Evolutionary conservation across 345 rosid genomes (phyloP).

Genomic region (Eucalyptus sp.): DNA sequence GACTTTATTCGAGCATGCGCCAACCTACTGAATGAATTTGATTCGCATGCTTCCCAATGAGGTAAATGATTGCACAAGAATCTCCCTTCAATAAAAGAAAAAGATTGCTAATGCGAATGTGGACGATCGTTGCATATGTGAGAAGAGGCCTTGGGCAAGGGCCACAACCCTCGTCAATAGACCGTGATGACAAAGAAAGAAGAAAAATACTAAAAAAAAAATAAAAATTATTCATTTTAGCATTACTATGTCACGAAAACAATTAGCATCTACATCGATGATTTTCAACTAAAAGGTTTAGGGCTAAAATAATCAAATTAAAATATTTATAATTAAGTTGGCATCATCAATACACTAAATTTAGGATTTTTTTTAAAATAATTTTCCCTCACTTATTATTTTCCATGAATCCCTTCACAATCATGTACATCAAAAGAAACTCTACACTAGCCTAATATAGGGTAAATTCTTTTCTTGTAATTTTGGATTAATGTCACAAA

Average conservation of each 20-base stretch:
- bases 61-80: neutral
- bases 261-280: accelerated
- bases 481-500: neutral
- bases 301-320: accelerated
- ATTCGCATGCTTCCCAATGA: neutral
- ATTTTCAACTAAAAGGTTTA: accelerated
- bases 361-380: neutral
- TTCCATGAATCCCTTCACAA: neutral
- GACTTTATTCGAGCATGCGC: neutral
- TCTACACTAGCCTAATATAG: accelerated
- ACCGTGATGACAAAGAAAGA: accelerated
- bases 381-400: neutral
- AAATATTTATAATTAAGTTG: neutral
- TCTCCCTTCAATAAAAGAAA: neutral
- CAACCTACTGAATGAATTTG: neutral
- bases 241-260: accelerated
- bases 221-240: neutral
- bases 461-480: neutral
- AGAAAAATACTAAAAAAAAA: neutral
- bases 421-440: neutral
- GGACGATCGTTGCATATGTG: neutral
- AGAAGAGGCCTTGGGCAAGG: neutral
- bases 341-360: neutral
- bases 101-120: too few species aligned
- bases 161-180: accelerated